Evolutionary conservation across 768 basidiomycete species (phyloP), one percentile per base, ranked within the genome.

Genomic region (Mrakia gelida): DNA sequence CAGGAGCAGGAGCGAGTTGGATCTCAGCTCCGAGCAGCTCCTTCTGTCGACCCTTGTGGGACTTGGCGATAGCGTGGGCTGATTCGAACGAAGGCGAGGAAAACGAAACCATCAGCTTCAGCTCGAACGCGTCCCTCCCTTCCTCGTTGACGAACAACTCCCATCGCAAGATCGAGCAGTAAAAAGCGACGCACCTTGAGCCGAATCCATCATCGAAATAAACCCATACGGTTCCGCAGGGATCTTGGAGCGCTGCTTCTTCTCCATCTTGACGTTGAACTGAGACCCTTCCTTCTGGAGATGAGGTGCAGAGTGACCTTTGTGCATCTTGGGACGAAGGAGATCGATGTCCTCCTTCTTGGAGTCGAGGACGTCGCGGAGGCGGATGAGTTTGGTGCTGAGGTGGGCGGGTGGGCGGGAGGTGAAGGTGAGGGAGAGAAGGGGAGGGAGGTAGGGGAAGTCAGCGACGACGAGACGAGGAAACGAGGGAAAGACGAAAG

Each of bases 311-410:
- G 67, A 67, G 67, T 79, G 67, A 1, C 52, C 34, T 52, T 71
- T 75, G 38, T 75, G 68, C 61, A 41, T 15, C 59, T 75, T 75
- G 34, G 78, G 78, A 52, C 61, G 78, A 54, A 84, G 73, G 13
- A 82, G 82, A 71, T 87, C 87, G 71, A 85, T 86, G 65, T 86
- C 85, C 11, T 84, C 81, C 77, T 87, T 86, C 72, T 84, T 84
- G n/a, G 83, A 80, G 68, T 87, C 85, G 67, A 87, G 86, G 80
- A 91, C 88, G 32, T 86, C 86, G 13, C 95, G 90, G 80, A 86
- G 79, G 43, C 83, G 78, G 30, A 67, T 74, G 70, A 79, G 80
- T 75, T 85, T 85, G 81, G 86, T 85, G 18, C 77, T 78, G 61
- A 28, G 23, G 49, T 38, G 38, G 38, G 38, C 38, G 38, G 38